Evolutionary conservation across 306 rosid species (phyloP).

Genomic region (Rosa persica): DNA sequence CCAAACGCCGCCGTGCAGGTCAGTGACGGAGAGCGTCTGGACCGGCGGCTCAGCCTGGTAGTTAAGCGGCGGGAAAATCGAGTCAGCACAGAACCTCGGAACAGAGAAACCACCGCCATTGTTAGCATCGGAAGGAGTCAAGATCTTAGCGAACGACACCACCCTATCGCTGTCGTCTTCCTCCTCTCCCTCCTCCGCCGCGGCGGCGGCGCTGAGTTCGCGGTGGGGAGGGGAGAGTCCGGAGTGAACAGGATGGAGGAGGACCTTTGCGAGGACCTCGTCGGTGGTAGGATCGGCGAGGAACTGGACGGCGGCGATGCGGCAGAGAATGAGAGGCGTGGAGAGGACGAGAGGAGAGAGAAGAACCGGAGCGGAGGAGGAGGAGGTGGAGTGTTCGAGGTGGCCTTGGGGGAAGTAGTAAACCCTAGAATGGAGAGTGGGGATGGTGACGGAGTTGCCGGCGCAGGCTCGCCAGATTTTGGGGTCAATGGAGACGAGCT

Average conservation of each 20-base stretch:
- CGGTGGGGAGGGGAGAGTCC: background rate
- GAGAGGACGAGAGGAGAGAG: conserved; percentile 35
- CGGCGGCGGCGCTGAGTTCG: background rate
- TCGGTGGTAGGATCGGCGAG: conserved; percentile 58
- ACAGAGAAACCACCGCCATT: conserved; percentile 87
- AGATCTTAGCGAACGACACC: conserved; percentile 54
- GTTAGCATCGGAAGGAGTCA: conserved; percentile 77
- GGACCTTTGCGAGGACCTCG: conserved; percentile 58
- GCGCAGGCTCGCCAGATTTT: conserved; percentile 68
- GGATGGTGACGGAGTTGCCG: conserved; percentile 47
- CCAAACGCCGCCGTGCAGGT: conserved; percentile 62
- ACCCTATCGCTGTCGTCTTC: conserved; percentile 16
- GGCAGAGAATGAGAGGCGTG: conserved; percentile 41
- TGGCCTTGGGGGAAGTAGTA: conserved; percentile 85
- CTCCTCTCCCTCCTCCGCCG: background rate
- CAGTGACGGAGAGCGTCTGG: conserved; percentile 54
- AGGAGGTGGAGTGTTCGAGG: conserved; percentile 42
- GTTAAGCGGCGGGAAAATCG: conserved; percentile 64
- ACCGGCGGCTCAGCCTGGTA: conserved; percentile 55
- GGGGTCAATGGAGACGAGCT: conserved; percentile 27
- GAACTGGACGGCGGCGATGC: conserved; percentile 31
- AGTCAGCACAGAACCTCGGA: conserved; percentile 71
- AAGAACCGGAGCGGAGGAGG: conserved; percentile 33
- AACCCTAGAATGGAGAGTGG: conserved; percentile 59
- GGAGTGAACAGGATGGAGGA: conserved; percentile 40